phyloP scores from a whole-genome alignment of 2,329 filamentous ascomycete species.

The Exophiala calicioides region DNA sequence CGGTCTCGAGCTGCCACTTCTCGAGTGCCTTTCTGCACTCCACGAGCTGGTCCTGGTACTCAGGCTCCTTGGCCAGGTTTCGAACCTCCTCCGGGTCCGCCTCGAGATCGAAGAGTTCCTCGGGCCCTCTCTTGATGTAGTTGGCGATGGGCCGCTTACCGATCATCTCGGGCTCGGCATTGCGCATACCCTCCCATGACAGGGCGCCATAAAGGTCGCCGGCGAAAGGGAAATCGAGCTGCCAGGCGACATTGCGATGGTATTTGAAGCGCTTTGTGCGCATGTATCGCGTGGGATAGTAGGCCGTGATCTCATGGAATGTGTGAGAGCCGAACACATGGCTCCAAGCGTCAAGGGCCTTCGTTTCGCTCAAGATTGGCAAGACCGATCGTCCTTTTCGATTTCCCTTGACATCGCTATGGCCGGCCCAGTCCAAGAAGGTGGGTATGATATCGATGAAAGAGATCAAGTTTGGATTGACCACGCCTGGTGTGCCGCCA shows the following conservation, averaged over 20 bases:
- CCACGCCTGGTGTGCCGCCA: conserved; percentile 27
- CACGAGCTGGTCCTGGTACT: conserved; percentile 36
- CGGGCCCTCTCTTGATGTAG: conserved; percentile 48
- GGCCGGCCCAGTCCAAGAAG: conserved; percentile 44
- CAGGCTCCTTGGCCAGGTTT: conserved; percentile 44
- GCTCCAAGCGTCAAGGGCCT: conserved; percentile 31
- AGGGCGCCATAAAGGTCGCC: conserved; percentile 49
- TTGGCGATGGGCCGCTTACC: conserved; percentile 45
- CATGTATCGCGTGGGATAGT: conserved; percentile 53
- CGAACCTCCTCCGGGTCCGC: conserved; percentile 49
- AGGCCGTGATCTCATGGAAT: conserved; percentile 54
- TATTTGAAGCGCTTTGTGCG: conserved; percentile 50
- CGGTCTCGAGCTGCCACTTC: conserved; percentile 38
- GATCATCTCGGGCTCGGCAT: conserved; percentile 38
- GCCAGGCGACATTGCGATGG: conserved; percentile 53
- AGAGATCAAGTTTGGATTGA: conserved; percentile 50
- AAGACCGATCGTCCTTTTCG: conserved; percentile 44
- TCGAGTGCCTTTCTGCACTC: conserved; percentile 38
- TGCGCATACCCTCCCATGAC: conserved; percentile 49
- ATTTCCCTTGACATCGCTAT: conserved; percentile 15
- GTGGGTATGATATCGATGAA: conserved; percentile 52
- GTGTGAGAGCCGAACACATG: conserved; percentile 55
- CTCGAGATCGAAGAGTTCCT: conserved; percentile 52
- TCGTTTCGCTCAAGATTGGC: conserved; percentile 34
- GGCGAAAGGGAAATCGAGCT: conserved; percentile 53